Conservation (phyloP, 2,329 filamentous ascomycete genomes). For the Seiridium cupressi region DNA sequence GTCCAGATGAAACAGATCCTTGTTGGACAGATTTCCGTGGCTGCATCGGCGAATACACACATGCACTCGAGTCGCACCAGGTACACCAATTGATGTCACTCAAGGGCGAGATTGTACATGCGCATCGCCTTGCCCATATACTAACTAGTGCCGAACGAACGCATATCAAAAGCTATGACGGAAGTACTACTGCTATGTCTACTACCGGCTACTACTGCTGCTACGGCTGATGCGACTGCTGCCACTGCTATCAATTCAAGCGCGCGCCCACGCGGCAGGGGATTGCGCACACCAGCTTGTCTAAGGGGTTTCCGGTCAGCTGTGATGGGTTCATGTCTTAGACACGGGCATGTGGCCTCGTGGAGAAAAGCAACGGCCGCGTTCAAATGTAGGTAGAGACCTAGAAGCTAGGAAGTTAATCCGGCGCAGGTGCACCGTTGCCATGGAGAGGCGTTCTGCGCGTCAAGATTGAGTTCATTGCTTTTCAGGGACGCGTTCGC, state of each 20-base stretch:
- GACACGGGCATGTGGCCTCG: background rate
- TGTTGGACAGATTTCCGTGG: background rate
- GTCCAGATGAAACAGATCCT: background rate
- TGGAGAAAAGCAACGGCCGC: background rate
- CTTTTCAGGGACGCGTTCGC: background rate
- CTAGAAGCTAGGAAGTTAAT: background rate
- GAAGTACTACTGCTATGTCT: too few species aligned
- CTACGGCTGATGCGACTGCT: too few species aligned
- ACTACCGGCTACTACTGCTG: too few species aligned
- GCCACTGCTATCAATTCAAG: background rate
- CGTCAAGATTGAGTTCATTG: background rate
- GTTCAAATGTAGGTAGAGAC: background rate
- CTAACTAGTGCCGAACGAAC: too few species aligned
- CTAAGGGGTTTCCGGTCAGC: background rate
- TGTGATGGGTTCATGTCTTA: background rate
- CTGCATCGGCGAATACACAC: background rate
- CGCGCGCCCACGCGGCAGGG: conserved; percentile 3
- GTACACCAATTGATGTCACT: too few species aligned
- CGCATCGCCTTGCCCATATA: too few species aligned
- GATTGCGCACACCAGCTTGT: background rate
- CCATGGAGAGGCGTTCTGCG: background rate
- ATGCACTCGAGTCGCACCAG: too few species aligned
- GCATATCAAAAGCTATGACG: too few species aligned
- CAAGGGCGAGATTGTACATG: too few species aligned
- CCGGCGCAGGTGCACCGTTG: background rate